Percentiles rank a stretch among this genome's conserved stretches.
Conservation (phyloP, 1,284 basidiomycete species). For the Pseudozyma hubeiensis region DNA sequence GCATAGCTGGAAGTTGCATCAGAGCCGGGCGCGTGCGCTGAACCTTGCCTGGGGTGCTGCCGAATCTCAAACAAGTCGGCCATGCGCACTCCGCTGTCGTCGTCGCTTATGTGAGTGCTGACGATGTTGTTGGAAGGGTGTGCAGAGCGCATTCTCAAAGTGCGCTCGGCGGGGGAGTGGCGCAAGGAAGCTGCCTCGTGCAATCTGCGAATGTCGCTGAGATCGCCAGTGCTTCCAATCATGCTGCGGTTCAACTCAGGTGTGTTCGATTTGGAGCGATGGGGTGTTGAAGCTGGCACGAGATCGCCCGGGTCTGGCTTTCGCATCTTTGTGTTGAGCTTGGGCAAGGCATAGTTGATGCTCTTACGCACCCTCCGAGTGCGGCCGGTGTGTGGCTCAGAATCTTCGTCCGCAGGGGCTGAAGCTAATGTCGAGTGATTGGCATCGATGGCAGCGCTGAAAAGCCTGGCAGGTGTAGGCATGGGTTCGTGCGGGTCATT, state of each 20-base stretch:
- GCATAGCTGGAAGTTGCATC: neutral
- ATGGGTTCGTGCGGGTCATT: conserved; percentile 21
- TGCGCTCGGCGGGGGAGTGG: conserved; percentile 32
- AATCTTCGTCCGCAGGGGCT: conserved; percentile 1
- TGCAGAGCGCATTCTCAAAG: conserved; percentile 18
- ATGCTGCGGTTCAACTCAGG: conserved; percentile 25
- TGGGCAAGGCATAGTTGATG: conserved; percentile 67
- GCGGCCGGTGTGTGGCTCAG: conserved; percentile 31
- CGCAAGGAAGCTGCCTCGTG: conserved; percentile 46
- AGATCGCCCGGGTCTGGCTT: conserved; percentile 62
- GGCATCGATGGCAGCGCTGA: conserved; percentile 10
- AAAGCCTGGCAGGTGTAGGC: conserved; percentile 25
- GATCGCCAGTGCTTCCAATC: conserved; percentile 52
- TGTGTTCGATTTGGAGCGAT: conserved; percentile 19
- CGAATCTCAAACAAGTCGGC: conserved; percentile 41
- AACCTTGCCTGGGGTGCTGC: conserved; percentile 6
- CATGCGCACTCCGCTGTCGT: conserved; percentile 25
- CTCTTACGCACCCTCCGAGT: conserved; percentile 58
- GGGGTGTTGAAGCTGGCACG: conserved; percentile 41
- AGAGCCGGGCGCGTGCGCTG: neutral
- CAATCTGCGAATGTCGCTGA: conserved; percentile 54
- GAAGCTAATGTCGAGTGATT: neutral
- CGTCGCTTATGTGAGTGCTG: neutral
- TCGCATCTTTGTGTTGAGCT: conserved; percentile 69
- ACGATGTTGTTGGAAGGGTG: conserved; percentile 5